Evolutionary conservation across 129 eudicot genomes (phyloP).

Genomic region (Artemisia argyi): DNA sequence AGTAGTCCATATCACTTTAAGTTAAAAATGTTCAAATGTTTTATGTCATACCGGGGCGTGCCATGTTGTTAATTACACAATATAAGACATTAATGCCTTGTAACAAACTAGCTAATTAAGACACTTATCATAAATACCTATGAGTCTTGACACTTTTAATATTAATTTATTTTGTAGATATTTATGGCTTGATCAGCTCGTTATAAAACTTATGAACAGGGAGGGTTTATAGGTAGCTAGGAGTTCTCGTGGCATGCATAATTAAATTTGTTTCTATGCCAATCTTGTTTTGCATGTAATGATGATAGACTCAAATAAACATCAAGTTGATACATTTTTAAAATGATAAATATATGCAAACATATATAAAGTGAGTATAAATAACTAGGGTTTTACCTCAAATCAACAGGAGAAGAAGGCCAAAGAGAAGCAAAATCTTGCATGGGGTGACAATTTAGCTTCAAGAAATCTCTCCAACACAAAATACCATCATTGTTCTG

Average conservation of each 20-base stretch:
- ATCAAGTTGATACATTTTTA: not conserved
- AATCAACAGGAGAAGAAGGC: slow-evolving; percentile 59
- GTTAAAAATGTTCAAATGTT: too few relatives aligned
- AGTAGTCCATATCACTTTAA: too few relatives aligned
- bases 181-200: too few relatives aligned
- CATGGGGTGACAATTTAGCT: slow-evolving; percentile 47
- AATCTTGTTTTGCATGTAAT: not conserved
- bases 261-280: not conserved
- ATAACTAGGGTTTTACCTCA: slow-evolving; percentile 42
- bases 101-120: too few relatives aligned
- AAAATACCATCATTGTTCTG: slow-evolving; percentile 61
- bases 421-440: slow-evolving; percentile 41
- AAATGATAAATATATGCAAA: not conserved
- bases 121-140: too few relatives aligned
- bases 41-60: too few relatives aligned
- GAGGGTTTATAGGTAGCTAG: too few relatives aligned
- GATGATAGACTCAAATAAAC: not conserved
- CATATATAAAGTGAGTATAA: not conserved
- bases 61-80: too few relatives aligned
- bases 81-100: too few relatives aligned
- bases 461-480: slow-evolving; percentile 73
- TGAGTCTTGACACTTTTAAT: too few relatives aligned
- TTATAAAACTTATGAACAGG: too few relatives aligned
- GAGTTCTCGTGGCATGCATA: not conserved
- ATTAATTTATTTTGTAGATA: too few relatives aligned